phyloP scores from a whole-genome alignment of 2,329 filamentous ascomycete genomes.

The Alternaria arborescens region DNA sequence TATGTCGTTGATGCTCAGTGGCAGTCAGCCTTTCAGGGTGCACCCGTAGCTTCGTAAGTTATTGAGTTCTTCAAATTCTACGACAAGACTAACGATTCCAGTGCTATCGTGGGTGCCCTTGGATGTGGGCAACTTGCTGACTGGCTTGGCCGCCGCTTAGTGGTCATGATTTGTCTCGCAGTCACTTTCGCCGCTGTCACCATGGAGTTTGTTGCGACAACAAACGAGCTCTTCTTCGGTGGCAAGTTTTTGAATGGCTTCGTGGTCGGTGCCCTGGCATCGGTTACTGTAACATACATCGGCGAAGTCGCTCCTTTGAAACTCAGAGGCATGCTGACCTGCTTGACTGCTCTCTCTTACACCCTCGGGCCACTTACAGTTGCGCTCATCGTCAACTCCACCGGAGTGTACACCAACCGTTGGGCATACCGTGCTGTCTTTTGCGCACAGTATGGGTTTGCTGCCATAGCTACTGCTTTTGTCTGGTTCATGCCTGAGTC shows the following conservation, averaged over 20 bases:
- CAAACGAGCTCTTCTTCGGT: constrained; percentile 54
- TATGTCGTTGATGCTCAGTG: constrained; percentile 56
- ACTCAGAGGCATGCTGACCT: constrained; percentile 50
- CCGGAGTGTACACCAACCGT: constrained; percentile 47
- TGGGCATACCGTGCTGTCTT: constrained; percentile 57
- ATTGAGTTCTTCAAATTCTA: neutral
- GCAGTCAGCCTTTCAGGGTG: constrained; percentile 58
- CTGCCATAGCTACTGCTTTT: constrained; percentile 39
- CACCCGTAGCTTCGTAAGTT: constrained; percentile 51
- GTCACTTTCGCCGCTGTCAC: constrained; percentile 52
- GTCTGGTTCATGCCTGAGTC: constrained; percentile 47
- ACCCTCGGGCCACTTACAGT: constrained; percentile 53
- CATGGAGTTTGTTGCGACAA: constrained; percentile 54
- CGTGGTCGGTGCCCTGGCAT: constrained; percentile 51
- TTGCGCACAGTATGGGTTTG: constrained; percentile 54
- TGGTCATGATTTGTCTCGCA: constrained; percentile 48
- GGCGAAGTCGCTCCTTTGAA: constrained; percentile 52
- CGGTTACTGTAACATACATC: constrained; percentile 52
- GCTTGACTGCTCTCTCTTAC: constrained; percentile 53
- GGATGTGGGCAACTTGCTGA: constrained; percentile 50
- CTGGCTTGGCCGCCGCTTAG: constrained; percentile 46
- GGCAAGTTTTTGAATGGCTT: constrained; percentile 57
- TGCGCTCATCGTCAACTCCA: constrained; percentile 39
- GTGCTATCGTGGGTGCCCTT: constrained; percentile 44
- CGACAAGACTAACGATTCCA: constrained; percentile 1